A percentile compares a stretch with the other conserved stretches of the same genome.
Conservation (phyloP, 768 basidiomycete genomes). For the Coprinellus micaceus region DNA sequence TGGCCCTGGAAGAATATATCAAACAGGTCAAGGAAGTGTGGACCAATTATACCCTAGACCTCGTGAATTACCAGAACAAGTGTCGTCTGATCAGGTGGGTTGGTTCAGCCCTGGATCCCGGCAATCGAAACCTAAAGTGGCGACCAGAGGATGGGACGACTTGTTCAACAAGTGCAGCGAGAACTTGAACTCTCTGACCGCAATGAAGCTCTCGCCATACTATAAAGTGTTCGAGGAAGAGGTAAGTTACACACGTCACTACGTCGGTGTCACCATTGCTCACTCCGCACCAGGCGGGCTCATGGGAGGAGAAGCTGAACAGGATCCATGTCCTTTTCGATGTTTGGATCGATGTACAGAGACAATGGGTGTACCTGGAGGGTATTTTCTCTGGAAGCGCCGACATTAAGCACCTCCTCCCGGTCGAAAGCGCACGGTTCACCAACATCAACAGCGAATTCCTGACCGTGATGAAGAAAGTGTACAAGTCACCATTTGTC, state of each 20-base stretch:
- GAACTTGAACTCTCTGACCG: slow-evolving; percentile 90
- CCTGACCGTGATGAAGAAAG: slow-evolving; percentile 98
- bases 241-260: slow-evolving; percentile 30
- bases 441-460: slow-evolving; percentile 99
- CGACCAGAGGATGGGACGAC: slow-evolving; percentile 87
- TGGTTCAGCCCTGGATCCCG: background rate
- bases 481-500: slow-evolving; percentile 98
- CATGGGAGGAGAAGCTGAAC: slow-evolving; percentile 97
- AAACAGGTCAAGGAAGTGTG: slow-evolving; percentile 96
- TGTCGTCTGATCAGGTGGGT: slow-evolving; percentile 88
- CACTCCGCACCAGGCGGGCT: slow-evolving; percentile 52
- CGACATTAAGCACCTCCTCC: slow-evolving; percentile 98
- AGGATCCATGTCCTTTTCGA: slow-evolving; percentile 96
- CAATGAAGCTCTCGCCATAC: slow-evolving; percentile 98
- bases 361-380: slow-evolving; percentile 99
- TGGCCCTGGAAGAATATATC: slow-evolving; percentile 94
- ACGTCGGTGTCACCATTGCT: slow-evolving; percentile 8
- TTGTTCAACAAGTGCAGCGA: slow-evolving; percentile 96
- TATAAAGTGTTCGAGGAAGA: slow-evolving; percentile 97
- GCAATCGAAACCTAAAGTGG: slow-evolving; percentile 3
- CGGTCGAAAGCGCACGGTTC: slow-evolving; percentile 96
- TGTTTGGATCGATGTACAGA: slow-evolving; percentile 99
- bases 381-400: slow-evolving; percentile 99
- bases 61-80: slow-evolving; percentile 98
- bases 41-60: slow-evolving; percentile 92